Percentiles rank a stretch among this genome's conserved stretches.
phyloP scores from a whole-genome alignment of 2,329 filamentous ascomycete species.

The Penicillium sp. region DNA sequence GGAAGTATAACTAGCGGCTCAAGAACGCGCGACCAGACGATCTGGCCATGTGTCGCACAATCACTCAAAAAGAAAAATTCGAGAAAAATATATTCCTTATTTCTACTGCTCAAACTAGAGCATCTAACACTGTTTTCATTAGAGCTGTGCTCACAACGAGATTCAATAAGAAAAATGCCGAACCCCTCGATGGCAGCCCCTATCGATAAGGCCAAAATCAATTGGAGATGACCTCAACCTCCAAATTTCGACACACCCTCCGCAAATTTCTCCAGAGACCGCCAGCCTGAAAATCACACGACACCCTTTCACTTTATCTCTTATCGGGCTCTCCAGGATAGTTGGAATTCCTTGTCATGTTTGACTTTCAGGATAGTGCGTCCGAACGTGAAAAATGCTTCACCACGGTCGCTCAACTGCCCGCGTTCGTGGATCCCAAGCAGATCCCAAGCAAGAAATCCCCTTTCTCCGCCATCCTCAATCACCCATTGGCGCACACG shows the following conservation, averaged over 20 bases:
- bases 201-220: slow-evolving; percentile 24
- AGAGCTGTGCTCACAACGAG: too few relatives aligned
- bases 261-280: neutral
- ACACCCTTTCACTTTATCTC: neutral
- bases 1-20: too few relatives aligned
- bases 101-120: too few relatives aligned
- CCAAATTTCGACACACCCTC: slow-evolving; percentile 12
- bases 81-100: too few relatives aligned
- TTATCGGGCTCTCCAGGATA: neutral
- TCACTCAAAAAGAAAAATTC: too few relatives aligned
- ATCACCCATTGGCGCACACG: slow-evolving; percentile 71
- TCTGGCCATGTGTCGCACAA: too few relatives aligned
- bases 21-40: too few relatives aligned
- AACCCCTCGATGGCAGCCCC: neutral
- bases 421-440: slow-evolving; percentile 69
- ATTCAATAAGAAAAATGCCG: too few relatives aligned
- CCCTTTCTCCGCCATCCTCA: slow-evolving; percentile 72
- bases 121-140: too few relatives aligned
- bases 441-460: slow-evolving; percentile 73
- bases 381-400: slow-evolving; percentile 66
- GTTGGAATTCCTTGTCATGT: slow-evolving; percentile 38
- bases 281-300: neutral
- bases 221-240: too few relatives aligned
- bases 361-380: slow-evolving; percentile 46
- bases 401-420: slow-evolving; percentile 70